phyloP scores from a whole-genome alignment of 1,139 yeast genomes.

The Yamadazyma songkhlaensis region DNA sequence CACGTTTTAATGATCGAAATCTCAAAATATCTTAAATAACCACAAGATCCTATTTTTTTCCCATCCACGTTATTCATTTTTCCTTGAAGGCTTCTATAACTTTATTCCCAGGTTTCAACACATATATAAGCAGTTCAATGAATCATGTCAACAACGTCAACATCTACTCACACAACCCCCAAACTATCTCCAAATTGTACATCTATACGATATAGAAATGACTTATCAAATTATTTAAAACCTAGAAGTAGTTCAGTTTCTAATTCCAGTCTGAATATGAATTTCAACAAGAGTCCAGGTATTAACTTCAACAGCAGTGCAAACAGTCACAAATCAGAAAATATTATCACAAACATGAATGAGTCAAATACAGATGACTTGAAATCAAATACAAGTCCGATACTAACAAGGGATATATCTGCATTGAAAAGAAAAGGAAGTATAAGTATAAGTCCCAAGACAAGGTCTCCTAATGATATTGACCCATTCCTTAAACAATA shows the following conservation, averaged over 20 bases:
- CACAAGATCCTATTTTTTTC: background rate
- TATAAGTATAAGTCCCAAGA: constrained; percentile 1
- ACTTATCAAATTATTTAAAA: constrained; percentile 3
- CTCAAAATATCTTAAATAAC: background rate
- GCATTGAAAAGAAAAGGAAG: background rate
- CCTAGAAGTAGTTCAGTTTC: background rate
- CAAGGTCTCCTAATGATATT: background rate
- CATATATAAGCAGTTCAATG: background rate
- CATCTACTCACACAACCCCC: constrained; percentile 15
- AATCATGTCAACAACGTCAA: constrained; percentile 14
- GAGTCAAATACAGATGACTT: too few relatives aligned
- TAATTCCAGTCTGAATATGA: background rate
- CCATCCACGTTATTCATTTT: background rate
- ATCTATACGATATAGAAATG: constrained; percentile 7
- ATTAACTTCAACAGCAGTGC: constrained; percentile 3
- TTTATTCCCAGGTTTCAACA: too few relatives aligned
- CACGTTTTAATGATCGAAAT: background rate
- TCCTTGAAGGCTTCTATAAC: background rate
- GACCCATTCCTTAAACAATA: constrained; percentile 15
- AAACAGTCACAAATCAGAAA: background rate
- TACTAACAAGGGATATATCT: too few relatives aligned
- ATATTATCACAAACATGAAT: too few relatives aligned
- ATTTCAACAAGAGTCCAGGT: background rate
- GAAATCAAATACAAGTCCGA: too few relatives aligned
- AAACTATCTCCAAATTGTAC: constrained; percentile 12